These are phyloP conservation scores for Kipferlia bialata DNA, from an alignment of 78 protist species.

Conservation along the genomic window DNA sequence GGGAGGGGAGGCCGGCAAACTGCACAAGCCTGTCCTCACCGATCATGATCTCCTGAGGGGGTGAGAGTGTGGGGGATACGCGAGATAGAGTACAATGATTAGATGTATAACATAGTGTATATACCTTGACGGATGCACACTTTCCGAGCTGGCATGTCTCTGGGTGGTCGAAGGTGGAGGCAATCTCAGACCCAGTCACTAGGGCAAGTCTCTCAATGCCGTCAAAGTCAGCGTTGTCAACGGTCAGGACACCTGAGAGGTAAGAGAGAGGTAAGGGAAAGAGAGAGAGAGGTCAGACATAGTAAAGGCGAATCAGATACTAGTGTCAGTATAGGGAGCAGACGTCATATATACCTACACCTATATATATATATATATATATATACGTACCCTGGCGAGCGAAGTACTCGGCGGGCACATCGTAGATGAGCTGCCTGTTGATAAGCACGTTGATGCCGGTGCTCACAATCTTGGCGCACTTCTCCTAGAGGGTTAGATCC, in stretches of 20 bases:
- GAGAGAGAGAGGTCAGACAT: no score
- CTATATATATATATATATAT: no score
- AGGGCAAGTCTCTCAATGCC: slow-evolving; percentile 78
- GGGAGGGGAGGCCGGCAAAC: slow-evolving; percentile 61
- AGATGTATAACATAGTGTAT: no score
- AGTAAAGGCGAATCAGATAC: no score
- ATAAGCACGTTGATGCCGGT: slow-evolving; percentile 79
- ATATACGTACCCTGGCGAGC: slow-evolving; percentile 57
- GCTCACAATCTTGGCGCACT: slow-evolving; percentile 59
- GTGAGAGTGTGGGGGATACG: no score
- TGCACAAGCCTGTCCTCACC: slow-evolving; percentile 90
- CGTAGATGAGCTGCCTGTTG: slow-evolving; percentile 96
- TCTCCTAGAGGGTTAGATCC: no score
- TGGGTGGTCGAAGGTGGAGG: slow-evolving; percentile 88
- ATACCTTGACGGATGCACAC: slow-evolving; percentile 41
- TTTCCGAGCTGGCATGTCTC: slow-evolving; percentile 68
- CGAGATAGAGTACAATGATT: no score
- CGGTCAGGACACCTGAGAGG: slow-evolving; percentile 46
- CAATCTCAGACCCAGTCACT: slow-evolving; percentile 57
- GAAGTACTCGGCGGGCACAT: slow-evolving; percentile 87
- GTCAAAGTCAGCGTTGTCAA: slow-evolving; percentile 98
- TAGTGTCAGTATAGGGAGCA: no score
- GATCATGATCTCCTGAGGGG: slow-evolving; percentile 92
- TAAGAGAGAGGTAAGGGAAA: no score
- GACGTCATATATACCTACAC: no score